A percentile compares a stretch with the other conserved stretches of the same genome.
These are phyloP conservation scores for Stentor coeruleus DNA, from an alignment of 73 alveolate species.

Conservation along the genomic window DNA sequence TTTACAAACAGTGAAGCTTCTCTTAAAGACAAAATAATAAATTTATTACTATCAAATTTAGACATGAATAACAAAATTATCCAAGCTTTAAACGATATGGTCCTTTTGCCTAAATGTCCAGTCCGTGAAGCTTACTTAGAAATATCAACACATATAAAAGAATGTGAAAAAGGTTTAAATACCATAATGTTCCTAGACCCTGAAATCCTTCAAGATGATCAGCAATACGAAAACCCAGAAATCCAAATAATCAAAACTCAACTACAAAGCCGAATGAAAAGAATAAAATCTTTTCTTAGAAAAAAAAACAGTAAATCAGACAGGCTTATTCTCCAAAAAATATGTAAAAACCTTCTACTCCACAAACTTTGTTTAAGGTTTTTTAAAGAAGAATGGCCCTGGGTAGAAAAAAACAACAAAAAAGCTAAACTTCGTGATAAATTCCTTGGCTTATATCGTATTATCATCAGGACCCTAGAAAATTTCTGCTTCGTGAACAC, in stretches of 20 bases:
- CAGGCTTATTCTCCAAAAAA: not conserved
- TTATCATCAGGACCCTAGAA: not conserved
- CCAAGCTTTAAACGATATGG: not conserved
- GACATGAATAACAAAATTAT: not conserved
- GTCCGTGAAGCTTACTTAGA: not conserved
- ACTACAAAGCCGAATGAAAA: not conserved
- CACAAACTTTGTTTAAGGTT: not conserved
- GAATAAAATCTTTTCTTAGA: not conserved
- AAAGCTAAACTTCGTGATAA: not conserved
- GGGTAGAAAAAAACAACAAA: not conserved
- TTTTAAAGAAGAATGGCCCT: slow-evolving; percentile 18
- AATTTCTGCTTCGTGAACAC: not conserved
- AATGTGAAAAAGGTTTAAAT: too few relatives aligned
- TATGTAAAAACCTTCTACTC: not conserved
- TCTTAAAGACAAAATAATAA: not conserved
- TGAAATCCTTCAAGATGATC: not conserved
- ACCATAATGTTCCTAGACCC: not conserved
- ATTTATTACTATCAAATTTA: not conserved
- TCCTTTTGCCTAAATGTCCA: not conserved
- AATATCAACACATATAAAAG: not conserved
- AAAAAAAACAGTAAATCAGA: not conserved
- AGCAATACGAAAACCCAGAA: not conserved
- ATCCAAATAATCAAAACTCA: not conserved
- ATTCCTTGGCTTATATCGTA: not conserved
- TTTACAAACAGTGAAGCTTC: not conserved